Percentiles rank a stretch among this genome's conserved stretches.
Evolutionary conservation across 2,329 filamentous ascomycete genomes (phyloP).

Genomic region (Exophiala sp.): DNA sequence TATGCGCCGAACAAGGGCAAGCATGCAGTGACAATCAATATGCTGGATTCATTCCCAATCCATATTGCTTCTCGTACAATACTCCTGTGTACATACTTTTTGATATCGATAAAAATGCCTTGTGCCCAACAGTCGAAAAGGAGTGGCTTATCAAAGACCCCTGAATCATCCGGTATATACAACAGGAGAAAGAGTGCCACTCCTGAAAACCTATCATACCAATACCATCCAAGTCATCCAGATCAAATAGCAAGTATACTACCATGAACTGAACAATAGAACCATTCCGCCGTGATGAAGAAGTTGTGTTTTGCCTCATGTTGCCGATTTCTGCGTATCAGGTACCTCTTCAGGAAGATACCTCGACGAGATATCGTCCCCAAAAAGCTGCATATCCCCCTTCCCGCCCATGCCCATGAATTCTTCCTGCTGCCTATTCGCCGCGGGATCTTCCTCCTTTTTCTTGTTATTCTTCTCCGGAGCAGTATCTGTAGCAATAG

Average conservation of each 20-base stretch:
- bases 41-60: not conserved
- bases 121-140: not conserved
- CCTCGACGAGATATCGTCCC: conserved; percentile 52
- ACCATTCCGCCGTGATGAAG: not conserved
- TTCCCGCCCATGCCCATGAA: conserved; percentile 84
- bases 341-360: conserved; percentile 32
- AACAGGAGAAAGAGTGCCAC: not conserved
- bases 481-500: conserved; percentile 25
- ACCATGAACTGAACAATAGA: not conserved
- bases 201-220: too few relatives aligned
- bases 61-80: not conserved
- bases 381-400: conserved; percentile 76
- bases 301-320: conserved; percentile 1
- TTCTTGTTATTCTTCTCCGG: conserved; percentile 9
- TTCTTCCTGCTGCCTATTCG: conserved; percentile 65
- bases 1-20: too few relatives aligned
- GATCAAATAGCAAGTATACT: not conserved
- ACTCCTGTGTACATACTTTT: not conserved
- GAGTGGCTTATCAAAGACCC: not conserved
- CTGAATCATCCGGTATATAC: not conserved
- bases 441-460: conserved; percentile 63
- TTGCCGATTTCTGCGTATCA: conserved; percentile 4
- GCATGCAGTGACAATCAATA: too few relatives aligned
- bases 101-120: not conserved
- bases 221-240: too few relatives aligned